Percentiles rank a stretch among this genome's conserved stretches.
Evolutionary conservation across 2,329 filamentous ascomycete genomes (phyloP).

Genomic region (Gnomoniopsis smithogilvyi): DNA sequence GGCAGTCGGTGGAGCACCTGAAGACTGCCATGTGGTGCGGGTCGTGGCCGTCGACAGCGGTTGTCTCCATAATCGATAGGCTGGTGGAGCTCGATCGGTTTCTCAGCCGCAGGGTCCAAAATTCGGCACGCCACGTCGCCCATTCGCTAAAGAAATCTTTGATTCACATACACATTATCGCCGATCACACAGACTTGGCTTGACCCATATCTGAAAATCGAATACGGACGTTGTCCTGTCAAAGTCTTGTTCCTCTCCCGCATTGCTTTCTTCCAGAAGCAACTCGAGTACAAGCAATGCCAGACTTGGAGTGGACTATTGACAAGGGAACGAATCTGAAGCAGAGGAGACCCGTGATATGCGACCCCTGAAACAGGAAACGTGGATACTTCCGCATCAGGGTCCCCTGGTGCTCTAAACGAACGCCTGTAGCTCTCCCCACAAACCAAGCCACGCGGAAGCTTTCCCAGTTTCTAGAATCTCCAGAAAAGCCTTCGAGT

Average conservation of each 20-base stretch:
- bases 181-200: not conserved
- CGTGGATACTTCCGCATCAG: not conserved
- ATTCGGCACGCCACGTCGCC: not conserved
- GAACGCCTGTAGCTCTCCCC: not conserved
- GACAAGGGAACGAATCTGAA: not conserved
- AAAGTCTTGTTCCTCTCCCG: too few relatives aligned
- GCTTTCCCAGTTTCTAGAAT: not conserved
- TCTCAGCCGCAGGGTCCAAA: not conserved
- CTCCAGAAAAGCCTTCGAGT: not conserved
- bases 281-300: not conserved
- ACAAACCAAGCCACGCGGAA: not conserved
- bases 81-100: not conserved
- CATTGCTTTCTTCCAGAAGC: not conserved
- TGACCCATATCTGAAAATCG: not conserved
- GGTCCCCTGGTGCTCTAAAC: not conserved
- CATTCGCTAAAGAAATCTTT: not conserved
- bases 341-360: not conserved
- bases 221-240: too few relatives aligned
- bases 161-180: not conserved
- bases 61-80: not conserved
- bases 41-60: not conserved
- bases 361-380: not conserved
- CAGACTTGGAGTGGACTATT: not conserved
- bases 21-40: not conserved
- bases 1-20: not conserved